Base-by-base conservation (phyloP, 2,329 filamentous ascomycete species). In the Graphilbum ipis-grandicollis region DNA sequence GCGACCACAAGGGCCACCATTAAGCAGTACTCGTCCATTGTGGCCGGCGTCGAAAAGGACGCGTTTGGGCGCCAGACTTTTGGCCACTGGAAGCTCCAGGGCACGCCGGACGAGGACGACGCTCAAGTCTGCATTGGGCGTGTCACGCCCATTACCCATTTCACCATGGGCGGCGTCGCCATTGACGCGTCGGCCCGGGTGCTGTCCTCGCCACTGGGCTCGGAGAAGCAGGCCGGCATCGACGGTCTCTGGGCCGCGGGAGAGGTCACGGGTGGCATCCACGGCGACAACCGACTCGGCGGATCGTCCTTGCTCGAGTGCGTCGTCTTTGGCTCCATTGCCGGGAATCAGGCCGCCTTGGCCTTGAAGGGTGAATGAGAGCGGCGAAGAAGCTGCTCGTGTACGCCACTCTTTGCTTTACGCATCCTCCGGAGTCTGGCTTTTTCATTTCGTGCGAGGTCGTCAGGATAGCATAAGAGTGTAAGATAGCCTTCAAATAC, bases 141-240 rank as follows among this genome's bases (percentile, higher is more conserved):
- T 15, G 96, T 98, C 85, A 88, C 96, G 69, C 90, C 90, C 32
- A 88, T 98, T 28, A 79, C 96, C 36, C 90, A 98, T 68, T 98
- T 96, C 68, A 98, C 90, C 64, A 98, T 96, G 90, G 90, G 90
- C 57, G 90, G 90, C 68, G 90, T 96, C 49, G 88, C 94, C 63
- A 96, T 98, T 68, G 92, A 96, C 68, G 88, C 94, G 68, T 79
- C 90, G 63, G 80, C 88, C 34, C 74, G 94, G 61, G 86, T 93
- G 47, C 70, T 98, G 54, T 93, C 94, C 72, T 39, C 41, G 2
- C 5, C 19, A 13, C 35, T 39, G 1, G 59, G 66, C 41, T 23
- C 39, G 2, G 9, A 33, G 4, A 76, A 93, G 44, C 63, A 84
- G 63, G 74, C 90, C 71, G 84, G 88, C 35, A 94, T 98, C 55